phyloP scores from a whole-genome alignment of 208 protist species.

The Trypanosoma lewisi region DNA sequence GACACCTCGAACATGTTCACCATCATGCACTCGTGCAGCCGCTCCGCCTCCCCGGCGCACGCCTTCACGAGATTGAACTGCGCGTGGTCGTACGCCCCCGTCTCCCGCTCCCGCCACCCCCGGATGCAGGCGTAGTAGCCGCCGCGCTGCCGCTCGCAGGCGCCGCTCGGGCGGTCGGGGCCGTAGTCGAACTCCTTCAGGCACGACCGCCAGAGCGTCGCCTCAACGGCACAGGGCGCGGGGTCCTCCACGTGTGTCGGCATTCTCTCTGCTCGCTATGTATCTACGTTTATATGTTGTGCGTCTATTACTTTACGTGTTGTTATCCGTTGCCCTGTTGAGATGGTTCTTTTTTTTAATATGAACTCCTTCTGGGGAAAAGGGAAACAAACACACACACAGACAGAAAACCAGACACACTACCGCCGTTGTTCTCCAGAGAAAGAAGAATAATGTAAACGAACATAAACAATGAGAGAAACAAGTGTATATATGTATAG shows the following conservation, averaged over 20 bases:
- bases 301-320: background rate
- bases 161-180: slow-evolving; percentile 64
- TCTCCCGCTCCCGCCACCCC: slow-evolving; percentile 50
- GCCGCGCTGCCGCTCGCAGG: slow-evolving; percentile 62
- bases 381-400: too few relatives aligned
- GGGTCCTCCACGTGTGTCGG: slow-evolving; percentile 27
- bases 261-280: slow-evolving; percentile 5
- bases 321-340: background rate
- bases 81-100: slow-evolving; percentile 47
- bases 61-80: slow-evolving; percentile 52
- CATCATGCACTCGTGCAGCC: slow-evolving; percentile 90
- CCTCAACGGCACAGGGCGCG: slow-evolving; percentile 66
- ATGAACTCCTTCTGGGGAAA: background rate
- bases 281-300: background rate
- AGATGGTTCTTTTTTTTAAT: background rate
- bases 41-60: slow-evolving; percentile 72
- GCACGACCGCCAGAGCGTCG: slow-evolving; percentile 79
- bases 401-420: background rate
- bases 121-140: slow-evolving; percentile 83
- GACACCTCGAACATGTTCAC: slow-evolving; percentile 85
- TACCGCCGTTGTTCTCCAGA: background rate
- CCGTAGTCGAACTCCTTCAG: slow-evolving; percentile 86
- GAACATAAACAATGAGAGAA: too few relatives aligned
- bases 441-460: too few relatives aligned
- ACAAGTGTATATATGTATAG: too few relatives aligned